These are phyloP conservation scores for Backusella tuberculispora DNA, from an alignment of 192 early-diverging fungal species.

Conservation along the genomic window DNA sequence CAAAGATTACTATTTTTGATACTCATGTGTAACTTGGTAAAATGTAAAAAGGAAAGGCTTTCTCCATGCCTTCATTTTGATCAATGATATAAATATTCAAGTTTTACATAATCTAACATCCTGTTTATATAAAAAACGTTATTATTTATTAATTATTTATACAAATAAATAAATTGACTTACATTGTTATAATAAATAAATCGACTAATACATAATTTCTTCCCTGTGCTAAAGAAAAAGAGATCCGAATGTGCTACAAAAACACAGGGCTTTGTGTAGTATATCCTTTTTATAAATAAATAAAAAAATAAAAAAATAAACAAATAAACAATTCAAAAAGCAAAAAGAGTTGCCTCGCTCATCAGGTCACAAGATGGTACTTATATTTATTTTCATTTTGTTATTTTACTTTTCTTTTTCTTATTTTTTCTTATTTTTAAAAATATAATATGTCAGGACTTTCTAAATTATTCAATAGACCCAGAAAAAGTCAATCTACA, in stretches of 20 bases:
- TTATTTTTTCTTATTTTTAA: background rate
- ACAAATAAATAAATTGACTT: background rate
- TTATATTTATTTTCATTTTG: background rate
- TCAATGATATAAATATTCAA: background rate
- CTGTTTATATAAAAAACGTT: background rate
- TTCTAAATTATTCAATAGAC: constrained; percentile 1
- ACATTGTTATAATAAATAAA: background rate
- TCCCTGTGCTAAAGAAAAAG: background rate
- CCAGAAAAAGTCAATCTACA: constrained; percentile 10
- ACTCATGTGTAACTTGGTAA: background rate
- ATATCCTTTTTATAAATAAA: too few relatives aligned
- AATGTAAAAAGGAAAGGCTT: background rate
- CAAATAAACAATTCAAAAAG: background rate
- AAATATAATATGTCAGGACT: background rate
- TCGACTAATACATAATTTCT: background rate
- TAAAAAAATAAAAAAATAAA: background rate
- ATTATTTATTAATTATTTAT: background rate
- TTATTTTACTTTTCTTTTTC: background rate
- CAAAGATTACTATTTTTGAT: background rate
- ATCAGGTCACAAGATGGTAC: background rate
- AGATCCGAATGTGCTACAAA: background rate
- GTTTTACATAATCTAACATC: background rate
- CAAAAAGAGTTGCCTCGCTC: background rate
- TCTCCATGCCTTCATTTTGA: constrained; percentile 2
- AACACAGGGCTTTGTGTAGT: background rate